Base-by-base conservation (phyloP, 805 yeast genomes). In the Starmerella powellii region DNA sequence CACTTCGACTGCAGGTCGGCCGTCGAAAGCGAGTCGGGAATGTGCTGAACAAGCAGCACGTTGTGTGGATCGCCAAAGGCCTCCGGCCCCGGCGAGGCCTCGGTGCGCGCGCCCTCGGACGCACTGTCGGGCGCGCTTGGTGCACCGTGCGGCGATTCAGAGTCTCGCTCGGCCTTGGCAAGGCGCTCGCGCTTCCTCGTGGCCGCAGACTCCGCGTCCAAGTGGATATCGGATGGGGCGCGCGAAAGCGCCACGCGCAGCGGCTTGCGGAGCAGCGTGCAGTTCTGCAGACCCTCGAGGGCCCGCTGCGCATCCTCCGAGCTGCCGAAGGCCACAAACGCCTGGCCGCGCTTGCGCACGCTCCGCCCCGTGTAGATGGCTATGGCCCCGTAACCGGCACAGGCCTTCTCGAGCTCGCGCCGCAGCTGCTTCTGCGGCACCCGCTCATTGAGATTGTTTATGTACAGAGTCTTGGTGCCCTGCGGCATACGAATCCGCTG, bases 291-390 rank as follows among this genome's bases (percentile, higher is more conserved):
- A 2, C 23, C 36, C 3, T 38, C 61, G 3, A 70, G 54, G 0
- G 80, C 80, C 31, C 55, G 52, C 3, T 56, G 43, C 1, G 86
- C 76, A 4, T 63, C 59, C 3, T 63, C 63, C 1, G 53, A 52
- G 16, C 58, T 54, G 3, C 62, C 66, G 40, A 76, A 73, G 0
- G 82, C 73, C 5, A 84, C 67, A 57, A 82, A 84, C 1, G 94
- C 94, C 58, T 84, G 94, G 2, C 95, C 95, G 43, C 78, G 70
- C 71, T 79, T 67, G 47, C 66, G 70, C n/a, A 82, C 53, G 50
- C 74, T 78, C 45, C 70, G 71, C 44, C 74, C 76, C 1, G 83
- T 74, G 2, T 71, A 63, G 11, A 83, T 60, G 13, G 67, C 42
- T 1, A 79, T 61, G 1, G 64, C 63, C 0, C 79, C 78, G 53